A percentile compares a stretch with the other conserved stretches of the same genome.
Conservation (phyloP, 2,329 filamentous ascomycete species). For the Xenoacremonium recifei region DNA sequence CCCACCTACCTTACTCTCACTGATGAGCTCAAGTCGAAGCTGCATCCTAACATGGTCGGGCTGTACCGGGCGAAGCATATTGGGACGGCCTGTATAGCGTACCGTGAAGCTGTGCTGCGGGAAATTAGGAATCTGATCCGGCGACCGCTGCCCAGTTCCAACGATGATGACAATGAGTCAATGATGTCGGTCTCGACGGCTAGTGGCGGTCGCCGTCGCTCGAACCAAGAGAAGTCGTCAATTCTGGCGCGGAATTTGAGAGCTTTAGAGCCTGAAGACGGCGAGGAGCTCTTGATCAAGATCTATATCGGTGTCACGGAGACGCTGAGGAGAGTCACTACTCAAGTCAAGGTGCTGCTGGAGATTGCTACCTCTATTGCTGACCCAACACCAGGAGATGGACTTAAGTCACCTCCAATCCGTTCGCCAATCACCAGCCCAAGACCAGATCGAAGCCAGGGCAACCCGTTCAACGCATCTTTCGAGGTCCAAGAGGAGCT, state of each 20-base stretch:
- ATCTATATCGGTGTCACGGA: slow-evolving; percentile 89
- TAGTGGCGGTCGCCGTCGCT: slow-evolving; percentile 64
- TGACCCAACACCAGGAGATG: slow-evolving; percentile 36
- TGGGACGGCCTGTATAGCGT: slow-evolving; percentile 76
- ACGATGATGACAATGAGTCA: slow-evolving; percentile 89
- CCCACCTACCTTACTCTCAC: slow-evolving; percentile 78
- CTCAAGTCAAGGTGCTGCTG: slow-evolving; percentile 90
- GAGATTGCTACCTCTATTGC: slow-evolving; percentile 82
- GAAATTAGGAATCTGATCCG: slow-evolving; percentile 87
- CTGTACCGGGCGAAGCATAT: slow-evolving; percentile 81
- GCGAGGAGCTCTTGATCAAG: slow-evolving; percentile 76
- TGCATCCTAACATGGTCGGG: slow-evolving; percentile 72
- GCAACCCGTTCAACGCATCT: slow-evolving; percentile 21
- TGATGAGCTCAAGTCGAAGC: slow-evolving; percentile 65
- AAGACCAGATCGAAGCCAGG: slow-evolving; percentile 30
- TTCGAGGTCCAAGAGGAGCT: slow-evolving; percentile 69
- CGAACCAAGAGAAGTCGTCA: slow-evolving; percentile 85
- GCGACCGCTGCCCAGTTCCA: slow-evolving; percentile 83
- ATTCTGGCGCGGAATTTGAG: slow-evolving; percentile 86
- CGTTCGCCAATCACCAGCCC: slow-evolving; percentile 56
- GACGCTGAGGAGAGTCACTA: slow-evolving; percentile 78
- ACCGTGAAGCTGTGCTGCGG: slow-evolving; percentile 77
- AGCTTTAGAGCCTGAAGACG: slow-evolving; percentile 77
- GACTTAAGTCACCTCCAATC: slow-evolving; percentile 46
- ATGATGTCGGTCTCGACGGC: slow-evolving; percentile 82